Evolutionary conservation across 2,329 filamentous ascomycete species (phyloP).

Genomic region (Fusarium lyarnte): DNA sequence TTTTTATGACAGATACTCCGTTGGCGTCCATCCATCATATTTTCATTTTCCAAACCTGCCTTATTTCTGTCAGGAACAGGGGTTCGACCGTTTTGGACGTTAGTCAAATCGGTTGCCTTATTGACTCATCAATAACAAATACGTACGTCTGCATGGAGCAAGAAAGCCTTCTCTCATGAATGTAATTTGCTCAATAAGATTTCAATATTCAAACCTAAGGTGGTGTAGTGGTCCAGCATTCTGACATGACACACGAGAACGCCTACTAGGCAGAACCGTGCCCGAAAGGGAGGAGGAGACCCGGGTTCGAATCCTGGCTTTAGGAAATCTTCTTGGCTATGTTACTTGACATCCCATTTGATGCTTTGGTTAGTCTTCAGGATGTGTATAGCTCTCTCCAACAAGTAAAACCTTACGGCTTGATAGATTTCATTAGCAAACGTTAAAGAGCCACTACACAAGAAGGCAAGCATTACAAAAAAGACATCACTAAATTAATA

Average conservation of each 20-base stretch:
- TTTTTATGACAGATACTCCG: neutral
- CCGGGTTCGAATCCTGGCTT: neutral
- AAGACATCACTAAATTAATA: neutral
- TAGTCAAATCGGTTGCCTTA: neutral
- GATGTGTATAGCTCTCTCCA: neutral
- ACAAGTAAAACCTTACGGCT: neutral
- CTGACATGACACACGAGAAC: neutral
- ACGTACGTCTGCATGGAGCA: neutral
- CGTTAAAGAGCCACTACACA: neutral
- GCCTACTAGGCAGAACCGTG: neutral
- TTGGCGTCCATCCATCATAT: neutral
- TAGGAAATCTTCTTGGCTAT: neutral
- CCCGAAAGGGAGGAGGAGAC: neutral
- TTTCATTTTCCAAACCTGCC: neutral
- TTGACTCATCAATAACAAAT: neutral
- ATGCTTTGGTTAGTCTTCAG: neutral
- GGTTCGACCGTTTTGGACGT: neutral
- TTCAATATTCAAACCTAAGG: neutral
- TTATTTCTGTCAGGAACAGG: neutral
- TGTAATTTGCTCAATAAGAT: neutral
- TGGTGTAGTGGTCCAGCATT: neutral
- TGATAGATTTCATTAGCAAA: neutral
- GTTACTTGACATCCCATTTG: neutral
- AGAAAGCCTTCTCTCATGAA: neutral
- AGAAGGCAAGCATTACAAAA: fast-evolving